Conservation (phyloP, 306 rosid species). For the Quercus bicolor region DNA sequence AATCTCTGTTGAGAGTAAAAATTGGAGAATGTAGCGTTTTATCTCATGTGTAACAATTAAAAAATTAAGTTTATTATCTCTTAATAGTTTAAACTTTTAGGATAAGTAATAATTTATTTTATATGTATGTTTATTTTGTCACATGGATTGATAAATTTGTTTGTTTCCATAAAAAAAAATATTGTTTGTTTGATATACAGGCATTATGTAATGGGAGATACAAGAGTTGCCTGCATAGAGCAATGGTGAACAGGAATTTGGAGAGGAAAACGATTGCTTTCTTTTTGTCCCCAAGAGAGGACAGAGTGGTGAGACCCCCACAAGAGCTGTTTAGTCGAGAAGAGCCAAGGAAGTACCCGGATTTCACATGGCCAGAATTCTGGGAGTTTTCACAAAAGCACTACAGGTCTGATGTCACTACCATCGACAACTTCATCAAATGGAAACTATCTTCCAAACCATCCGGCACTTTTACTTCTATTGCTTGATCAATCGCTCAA, state of each 20-base stretch:
- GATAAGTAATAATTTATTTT: too few relatives aligned
- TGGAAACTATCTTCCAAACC: constrained; percentile 35
- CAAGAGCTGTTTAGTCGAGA: constrained; percentile 28
- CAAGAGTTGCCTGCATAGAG: constrained; percentile 65
- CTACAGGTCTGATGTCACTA: constrained; percentile 51
- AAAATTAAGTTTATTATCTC: too few relatives aligned
- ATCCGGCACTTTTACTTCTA: constrained; percentile 6
- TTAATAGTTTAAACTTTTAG: too few relatives aligned
- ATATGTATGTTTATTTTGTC: too few relatives aligned
- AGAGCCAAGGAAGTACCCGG: constrained; percentile 53
- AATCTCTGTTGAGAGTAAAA: too few relatives aligned
- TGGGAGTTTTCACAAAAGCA: constrained; percentile 50
- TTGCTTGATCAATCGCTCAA: not conserved
- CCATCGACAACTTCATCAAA: constrained; percentile 44
- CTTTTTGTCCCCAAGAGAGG: constrained; percentile 46
- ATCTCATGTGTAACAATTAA: too few relatives aligned
- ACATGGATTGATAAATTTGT: not conserved
- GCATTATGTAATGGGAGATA: constrained; percentile 53
- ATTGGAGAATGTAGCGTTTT: too few relatives aligned
- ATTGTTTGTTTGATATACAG: constrained; percentile 14
- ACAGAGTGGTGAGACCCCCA: constrained; percentile 53
- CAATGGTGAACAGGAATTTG: constrained; percentile 39
- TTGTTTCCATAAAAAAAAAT: not conserved
- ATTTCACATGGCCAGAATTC: constrained; percentile 56
- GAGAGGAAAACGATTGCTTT: constrained; percentile 51